Percentiles rank a stretch among this genome's conserved stretches.
Evolutionary conservation across 2,329 filamentous ascomycete genomes (phyloP).

Genomic region (Cylindrodendrum hubeiense): DNA sequence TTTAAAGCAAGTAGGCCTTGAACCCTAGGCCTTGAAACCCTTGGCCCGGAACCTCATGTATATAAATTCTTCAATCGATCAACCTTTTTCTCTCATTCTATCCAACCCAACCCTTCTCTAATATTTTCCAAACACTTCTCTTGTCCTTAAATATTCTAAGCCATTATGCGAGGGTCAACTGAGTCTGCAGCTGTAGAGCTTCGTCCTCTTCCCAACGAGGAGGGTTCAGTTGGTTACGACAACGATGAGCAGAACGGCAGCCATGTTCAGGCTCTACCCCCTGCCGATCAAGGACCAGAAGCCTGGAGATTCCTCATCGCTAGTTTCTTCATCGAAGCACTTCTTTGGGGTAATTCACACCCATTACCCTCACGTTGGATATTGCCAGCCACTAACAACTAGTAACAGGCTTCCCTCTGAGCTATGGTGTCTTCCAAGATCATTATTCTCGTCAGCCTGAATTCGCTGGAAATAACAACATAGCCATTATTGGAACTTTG

Average conservation of each 20-base stretch:
- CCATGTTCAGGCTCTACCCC: slow-evolving; percentile 32
- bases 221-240: background rate
- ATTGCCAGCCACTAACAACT: background rate
- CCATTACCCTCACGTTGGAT: no score
- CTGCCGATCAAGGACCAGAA: slow-evolving; percentile 31
- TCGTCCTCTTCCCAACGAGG: background rate
- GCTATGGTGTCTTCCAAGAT: slow-evolving; percentile 35
- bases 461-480: slow-evolving; percentile 22
- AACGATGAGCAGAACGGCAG: slow-evolving; percentile 22
- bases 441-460: slow-evolving; percentile 31
- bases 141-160: background rate
- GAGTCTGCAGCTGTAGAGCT: background rate
- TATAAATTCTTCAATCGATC: background rate
- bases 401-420: slow-evolving; percentile 27
- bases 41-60: background rate
- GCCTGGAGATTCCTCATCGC: slow-evolving; percentile 41
- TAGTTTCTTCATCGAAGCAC: slow-evolving; percentile 38
- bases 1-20: background rate
- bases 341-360: slow-evolving; percentile 39
- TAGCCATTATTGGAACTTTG: slow-evolving; percentile 30
- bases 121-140: background rate
- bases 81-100: background rate
- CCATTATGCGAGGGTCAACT: background rate
- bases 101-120: background rate
- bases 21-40: background rate